Base-by-base conservation (phyloP, 1,139 yeast species). In the Arxiozyma slooffiae region DNA sequence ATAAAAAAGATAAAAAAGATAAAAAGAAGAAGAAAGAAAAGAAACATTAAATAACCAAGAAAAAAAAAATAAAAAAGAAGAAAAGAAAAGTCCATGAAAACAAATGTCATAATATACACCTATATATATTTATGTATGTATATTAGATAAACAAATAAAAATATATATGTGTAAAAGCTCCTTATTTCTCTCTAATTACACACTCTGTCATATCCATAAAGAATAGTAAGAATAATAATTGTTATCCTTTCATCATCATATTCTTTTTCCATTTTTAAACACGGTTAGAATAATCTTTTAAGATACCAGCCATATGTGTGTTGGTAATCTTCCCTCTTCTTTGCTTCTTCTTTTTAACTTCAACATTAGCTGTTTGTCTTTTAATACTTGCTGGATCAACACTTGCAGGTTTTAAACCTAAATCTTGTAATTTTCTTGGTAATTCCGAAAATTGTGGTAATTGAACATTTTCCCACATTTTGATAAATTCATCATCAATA, bases 301-400 rank as follows among this genome's bases (percentile, higher is more conserved):
- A 80, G 40, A 92, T 84, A 53, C 97, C 97, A 67, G 87, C 83
- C 95, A 92, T 85, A 69, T 92, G 99, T 3, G 95, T 84, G 67
- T 92, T 92, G 16, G 99, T 92, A 63, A 92, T 82, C 74, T 89
- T 92, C 44, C 96, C 95, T 64, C 90, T 79, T 69, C 97, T 81
- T 48, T 95, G 85, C 68, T 88, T 88, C 77, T 89, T 88, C 69
- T 88, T 94, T 69, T 89, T 90, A 39, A 63, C 60, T 51, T 67
- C 69, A 17, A 63, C 67, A 47, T 60, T 59, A 3, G 68, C 59
- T 65, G 85, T 80, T 57, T 79, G 85, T 57, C 79, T 80, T 64
- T 81, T 82, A 67, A 84, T 84, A 38, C 87, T 79, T 43, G 87
- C 87, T n/a, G 98, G 98, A 66, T 94, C 98, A 17, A 92, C 95